Evolutionary conservation across 768 basidiomycete genomes (phyloP), one percentile per base, ranked within the genome.

Genomic region (Cystofilobasidium capitatum): DNA sequence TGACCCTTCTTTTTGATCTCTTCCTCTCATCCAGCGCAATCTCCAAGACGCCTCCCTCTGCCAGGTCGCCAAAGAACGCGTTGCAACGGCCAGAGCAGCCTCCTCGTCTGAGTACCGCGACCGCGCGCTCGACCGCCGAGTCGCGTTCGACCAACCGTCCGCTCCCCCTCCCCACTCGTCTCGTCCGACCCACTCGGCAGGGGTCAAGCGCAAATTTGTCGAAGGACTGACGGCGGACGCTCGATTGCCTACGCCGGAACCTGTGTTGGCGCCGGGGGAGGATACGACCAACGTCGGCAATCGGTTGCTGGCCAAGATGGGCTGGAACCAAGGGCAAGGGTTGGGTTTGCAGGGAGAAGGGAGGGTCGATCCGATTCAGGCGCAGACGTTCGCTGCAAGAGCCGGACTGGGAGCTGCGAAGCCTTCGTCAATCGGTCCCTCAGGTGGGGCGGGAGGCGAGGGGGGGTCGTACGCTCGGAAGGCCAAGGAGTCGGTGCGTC

Each of bases 141-240:
- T 85, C 58, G 84, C 91, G 74, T 90, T 93, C 79, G 90, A 92
- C 71, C 93, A 97, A 73, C 91, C 93, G 0, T 90, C 93, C 36
- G 82, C 84, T 1, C 94, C 92, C 10, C 71, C 85, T 0, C 83
- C 85, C n/a, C n/a, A n/a, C n/a, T n/a, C n/a, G n/a, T n/a, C 7
- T 33, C 44, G 5, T 35, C 20, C 40, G 24, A 39, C 20, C 31
- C 13, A 17, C 16, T 81, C 81, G 47, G 63, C 71, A 65, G 66
- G 17, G 65, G 69, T 71, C 58, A 84, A 83, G 75, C 80, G 81
- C 66, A 79, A 79, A 73, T 79, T 55, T 40, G 84, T 83, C 12
- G 87, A 85, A 16, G 86, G 84, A 1, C 86, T 86, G 0, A 81
- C 84, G 22, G 70, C 71, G 0, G 79, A 82, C 0, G 83, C 86